Percentiles rank a stretch among this genome's conserved stretches.
phyloP scores from a whole-genome alignment of 2,329 filamentous ascomycete genomes.

The Teratosphaeria epicoccoides region DNA sequence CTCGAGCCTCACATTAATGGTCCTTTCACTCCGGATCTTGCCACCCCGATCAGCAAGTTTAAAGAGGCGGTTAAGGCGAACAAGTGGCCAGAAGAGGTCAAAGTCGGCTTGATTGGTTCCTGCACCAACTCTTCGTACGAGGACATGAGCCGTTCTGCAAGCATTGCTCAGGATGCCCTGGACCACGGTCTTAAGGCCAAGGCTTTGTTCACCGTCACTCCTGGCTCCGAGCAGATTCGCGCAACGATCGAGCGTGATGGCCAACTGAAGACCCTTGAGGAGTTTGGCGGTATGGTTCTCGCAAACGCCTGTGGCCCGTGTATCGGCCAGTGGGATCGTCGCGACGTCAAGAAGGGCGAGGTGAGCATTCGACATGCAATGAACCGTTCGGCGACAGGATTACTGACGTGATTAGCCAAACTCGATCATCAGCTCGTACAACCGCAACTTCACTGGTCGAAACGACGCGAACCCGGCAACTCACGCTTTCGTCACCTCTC shows the following conservation, averaged over 20 bases:
- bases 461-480: slow-evolving; percentile 94
- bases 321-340: slow-evolving; percentile 92
- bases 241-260: slow-evolving; percentile 48
- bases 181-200: slow-evolving; percentile 90
- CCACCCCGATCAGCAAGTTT: slow-evolving; percentile 96
- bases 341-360: slow-evolving; percentile 89
- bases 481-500: slow-evolving; percentile 85
- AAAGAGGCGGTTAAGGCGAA: slow-evolving; percentile 88
- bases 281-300: slow-evolving; percentile 88
- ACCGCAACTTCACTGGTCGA: slow-evolving; percentile 98
- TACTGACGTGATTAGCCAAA: too few relatives aligned
- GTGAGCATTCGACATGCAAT: slow-evolving; percentile 48
- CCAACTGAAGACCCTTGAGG: slow-evolving; percentile 76
- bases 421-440: slow-evolving; percentile 97
- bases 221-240: slow-evolving; percentile 95
- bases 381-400: slow-evolving; percentile 45
- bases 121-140: slow-evolving; percentile 89
- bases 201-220: slow-evolving; percentile 85
- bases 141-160: slow-evolving; percentile 90
- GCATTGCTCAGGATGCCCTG: slow-evolving; percentile 83
- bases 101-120: slow-evolving; percentile 92
- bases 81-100: slow-evolving; percentile 91
- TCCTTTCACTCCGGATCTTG: slow-evolving; percentile 95
- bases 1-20: slow-evolving; percentile 98
- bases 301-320: slow-evolving; percentile 89